A percentile compares a stretch with the other conserved stretches of the same genome.
These are phyloP conservation scores for Wickerhamiella sorbophila DNA, from an alignment of 805 yeast species.

Conservation along the genomic window DNA sequence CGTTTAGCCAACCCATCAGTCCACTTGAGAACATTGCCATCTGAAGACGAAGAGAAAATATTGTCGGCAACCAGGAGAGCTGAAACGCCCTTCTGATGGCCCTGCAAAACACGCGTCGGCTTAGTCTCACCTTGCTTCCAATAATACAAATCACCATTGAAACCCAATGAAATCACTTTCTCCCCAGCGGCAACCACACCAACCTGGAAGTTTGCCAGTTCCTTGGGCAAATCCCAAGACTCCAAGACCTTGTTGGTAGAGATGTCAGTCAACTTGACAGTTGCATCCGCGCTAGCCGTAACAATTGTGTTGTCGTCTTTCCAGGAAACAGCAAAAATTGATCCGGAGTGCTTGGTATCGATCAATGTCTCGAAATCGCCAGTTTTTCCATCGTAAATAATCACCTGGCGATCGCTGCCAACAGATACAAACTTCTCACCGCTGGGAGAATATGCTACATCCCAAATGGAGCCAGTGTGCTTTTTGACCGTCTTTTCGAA, in stretches of 20 bases:
- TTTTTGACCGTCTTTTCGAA: constrained; percentile 57
- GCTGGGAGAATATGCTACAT: constrained; percentile 67
- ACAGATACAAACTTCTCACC: constrained; percentile 65
- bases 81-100: constrained; percentile 77
- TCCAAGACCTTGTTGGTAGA: constrained; percentile 31
- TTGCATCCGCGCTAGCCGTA: constrained; percentile 73
- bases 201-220: constrained; percentile 54
- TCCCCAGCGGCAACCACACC: constrained; percentile 59
- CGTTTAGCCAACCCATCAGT: constrained; percentile 27
- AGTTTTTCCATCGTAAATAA: constrained; percentile 71
- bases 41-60: constrained; percentile 59
- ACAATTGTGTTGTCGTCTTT: constrained; percentile 40
- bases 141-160: constrained; percentile 56
- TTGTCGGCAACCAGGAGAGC: constrained; percentile 28
- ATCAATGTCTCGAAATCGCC: constrained; percentile 56
- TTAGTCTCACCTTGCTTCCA: constrained; percentile 28
- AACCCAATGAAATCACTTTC: constrained; percentile 51
- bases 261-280: constrained; percentile 52
- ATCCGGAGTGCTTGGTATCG: constrained; percentile 47
- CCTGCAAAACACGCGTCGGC: constrained; percentile 36
- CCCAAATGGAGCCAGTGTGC: constrained; percentile 69
- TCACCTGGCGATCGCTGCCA: constrained; percentile 70
- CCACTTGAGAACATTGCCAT: constrained; percentile 65
- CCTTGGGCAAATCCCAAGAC: constrained; percentile 37
- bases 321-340: constrained; percentile 72